A percentile compares a stretch with the other conserved stretches of the same genome.
Conservation (phyloP, 345 rosid genomes). For the Camelina laxa region DNA sequence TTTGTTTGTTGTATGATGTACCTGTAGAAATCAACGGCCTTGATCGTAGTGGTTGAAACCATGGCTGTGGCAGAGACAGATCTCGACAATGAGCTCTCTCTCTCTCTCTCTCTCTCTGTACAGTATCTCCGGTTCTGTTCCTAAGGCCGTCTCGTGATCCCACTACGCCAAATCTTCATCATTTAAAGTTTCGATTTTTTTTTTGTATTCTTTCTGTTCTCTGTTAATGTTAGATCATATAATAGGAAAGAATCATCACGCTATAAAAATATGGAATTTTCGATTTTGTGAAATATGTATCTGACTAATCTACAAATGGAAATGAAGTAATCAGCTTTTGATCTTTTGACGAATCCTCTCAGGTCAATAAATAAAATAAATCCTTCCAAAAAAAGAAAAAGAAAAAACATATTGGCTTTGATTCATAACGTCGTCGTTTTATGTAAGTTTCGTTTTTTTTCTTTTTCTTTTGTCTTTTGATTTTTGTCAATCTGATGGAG, state of each 20-base stretch:
- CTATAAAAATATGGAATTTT: not conserved
- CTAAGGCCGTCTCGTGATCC: slow-evolving; percentile 10
- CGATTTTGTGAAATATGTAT: not conserved
- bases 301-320: slow-evolving; percentile 17
- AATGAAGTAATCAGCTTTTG: slow-evolving; percentile 15
- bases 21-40: slow-evolving; percentile 78
- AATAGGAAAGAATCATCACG: slow-evolving; percentile 8
- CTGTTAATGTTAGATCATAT: no score
- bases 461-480: no score
- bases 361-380: not conserved
- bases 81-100: not conserved
- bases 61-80: slow-evolving; percentile 46
- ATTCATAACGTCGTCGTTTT: not conserved
- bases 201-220: not conserved
- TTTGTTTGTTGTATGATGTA: slow-evolving; percentile 19
- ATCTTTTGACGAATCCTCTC: slow-evolving; percentile 1
- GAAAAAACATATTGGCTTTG: not conserved
- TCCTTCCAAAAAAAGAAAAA: not conserved
- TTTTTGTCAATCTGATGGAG: slow-evolving; percentile 1
- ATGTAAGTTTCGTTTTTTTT: no score
- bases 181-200: not conserved
- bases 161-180: slow-evolving; percentile 10
- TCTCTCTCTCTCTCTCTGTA: not conserved
- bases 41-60: slow-evolving; percentile 67
- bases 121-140: not conserved